phyloP scores from a whole-genome alignment of 2,329 filamentous ascomycete species.

The Botrytis elliptica region DNA sequence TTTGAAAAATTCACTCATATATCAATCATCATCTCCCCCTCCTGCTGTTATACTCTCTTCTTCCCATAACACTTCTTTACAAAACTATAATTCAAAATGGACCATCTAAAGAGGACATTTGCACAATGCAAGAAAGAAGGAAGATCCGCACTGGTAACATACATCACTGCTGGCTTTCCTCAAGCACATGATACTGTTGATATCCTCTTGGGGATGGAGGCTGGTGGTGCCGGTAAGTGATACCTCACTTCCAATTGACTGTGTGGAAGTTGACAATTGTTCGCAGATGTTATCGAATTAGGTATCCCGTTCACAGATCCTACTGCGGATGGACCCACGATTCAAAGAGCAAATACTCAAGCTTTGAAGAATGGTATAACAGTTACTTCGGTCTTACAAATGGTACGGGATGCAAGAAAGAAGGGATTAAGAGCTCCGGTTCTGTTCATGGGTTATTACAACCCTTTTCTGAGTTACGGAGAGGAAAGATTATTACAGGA shows the following conservation, averaged over 20 bases:
- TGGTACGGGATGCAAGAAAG: constrained; percentile 77
- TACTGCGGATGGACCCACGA: constrained; percentile 95
- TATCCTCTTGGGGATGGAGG: constrained; percentile 85
- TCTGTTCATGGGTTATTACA: constrained; percentile 98
- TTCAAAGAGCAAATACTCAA: constrained; percentile 91
- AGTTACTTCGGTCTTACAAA: constrained; percentile 73
- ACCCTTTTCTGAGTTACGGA: constrained; percentile 89
- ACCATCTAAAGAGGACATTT: constrained; percentile 55
- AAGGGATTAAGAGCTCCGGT: constrained; percentile 79
- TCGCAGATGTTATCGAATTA: constrained; percentile 85
- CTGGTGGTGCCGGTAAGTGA: constrained; percentile 77
- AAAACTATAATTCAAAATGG: constrained; percentile 35
- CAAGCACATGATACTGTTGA: constrained; percentile 77
- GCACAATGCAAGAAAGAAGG: constrained; percentile 55
- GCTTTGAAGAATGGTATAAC: constrained; percentile 88
- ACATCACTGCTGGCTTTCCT: constrained; percentile 93
- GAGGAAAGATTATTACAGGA: constrained; percentile 86
- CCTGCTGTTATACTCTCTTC: background rate
- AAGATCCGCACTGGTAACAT: constrained; percentile 75
- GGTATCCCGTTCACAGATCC: constrained; percentile 97
- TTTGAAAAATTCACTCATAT: background rate
- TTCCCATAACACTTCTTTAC: background rate
- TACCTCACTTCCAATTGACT: background rate
- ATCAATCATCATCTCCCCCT: background rate
- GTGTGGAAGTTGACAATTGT: constrained; percentile 7